Conservation (phyloP, 2,329 filamentous ascomycete genomes). For the Neofusicoccum laricinum region DNA sequence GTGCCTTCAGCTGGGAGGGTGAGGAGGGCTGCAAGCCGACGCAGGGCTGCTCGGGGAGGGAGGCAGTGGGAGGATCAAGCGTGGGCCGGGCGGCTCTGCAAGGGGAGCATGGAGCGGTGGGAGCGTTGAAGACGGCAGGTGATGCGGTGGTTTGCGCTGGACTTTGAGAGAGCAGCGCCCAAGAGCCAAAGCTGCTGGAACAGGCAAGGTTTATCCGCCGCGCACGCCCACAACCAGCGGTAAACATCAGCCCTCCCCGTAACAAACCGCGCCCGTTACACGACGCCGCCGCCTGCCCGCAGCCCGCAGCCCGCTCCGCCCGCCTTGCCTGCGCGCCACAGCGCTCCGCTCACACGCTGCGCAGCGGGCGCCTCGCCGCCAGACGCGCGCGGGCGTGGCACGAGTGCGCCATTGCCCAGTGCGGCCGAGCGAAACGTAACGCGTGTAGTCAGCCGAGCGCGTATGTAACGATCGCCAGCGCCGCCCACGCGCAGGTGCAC, state of each 20-base stretch:
- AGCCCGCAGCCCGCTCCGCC: not conserved
- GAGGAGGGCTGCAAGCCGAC: not conserved
- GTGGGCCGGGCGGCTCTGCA: constrained; percentile 10
- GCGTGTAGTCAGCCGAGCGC: not conserved
- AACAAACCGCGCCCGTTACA: not conserved
- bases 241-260: not conserved
- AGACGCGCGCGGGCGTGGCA: too few relatives aligned
- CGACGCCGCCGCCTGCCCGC: not conserved
- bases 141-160: constrained; percentile 11
- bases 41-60: not conserved
- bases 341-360: too few relatives aligned
- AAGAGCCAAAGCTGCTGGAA: constrained; percentile 2
- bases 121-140: not conserved
- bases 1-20: not conserved
- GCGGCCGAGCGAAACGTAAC: not conserved
- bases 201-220: not conserved
- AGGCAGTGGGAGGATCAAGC: constrained; percentile 8
- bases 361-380: too few relatives aligned
- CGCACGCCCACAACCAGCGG: not conserved
- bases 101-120: constrained; percentile 5
- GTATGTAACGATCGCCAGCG: not conserved
- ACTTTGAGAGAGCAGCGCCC: constrained; percentile 4
- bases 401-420: too few relatives aligned
- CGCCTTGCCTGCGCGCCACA: not conserved
- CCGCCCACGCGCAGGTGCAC: not conserved